These are phyloP conservation scores for Trichophyton rubrum DNA, from an alignment of 2,329 filamentous ascomycete genomes.

Conservation along the genomic window DNA sequence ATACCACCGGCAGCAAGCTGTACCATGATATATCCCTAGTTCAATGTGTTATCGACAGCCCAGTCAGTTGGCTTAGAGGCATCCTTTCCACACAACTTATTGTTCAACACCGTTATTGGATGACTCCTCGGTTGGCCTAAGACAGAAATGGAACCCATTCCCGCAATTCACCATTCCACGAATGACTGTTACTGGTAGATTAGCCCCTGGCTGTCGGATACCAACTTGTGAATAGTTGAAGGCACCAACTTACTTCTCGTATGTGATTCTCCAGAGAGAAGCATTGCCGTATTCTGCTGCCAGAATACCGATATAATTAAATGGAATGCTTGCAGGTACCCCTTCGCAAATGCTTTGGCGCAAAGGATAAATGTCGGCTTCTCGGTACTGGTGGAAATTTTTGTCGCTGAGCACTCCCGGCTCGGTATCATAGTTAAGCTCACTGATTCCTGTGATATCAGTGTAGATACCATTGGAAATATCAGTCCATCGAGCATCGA, in stretches of 20 bases:
- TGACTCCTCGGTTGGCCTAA: background rate
- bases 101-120: background rate
- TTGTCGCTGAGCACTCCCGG: constrained; percentile 68
- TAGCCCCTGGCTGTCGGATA: constrained; percentile 10
- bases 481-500: constrained; percentile 77
- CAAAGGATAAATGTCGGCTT: constrained; percentile 63
- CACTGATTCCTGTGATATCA: constrained; percentile 66
- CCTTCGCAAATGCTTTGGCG: constrained; percentile 63
- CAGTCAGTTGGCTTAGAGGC: background rate
- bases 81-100: background rate
- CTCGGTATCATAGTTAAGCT: constrained; percentile 46
- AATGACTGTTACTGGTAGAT: constrained; percentile 21
- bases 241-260: constrained; percentile 23
- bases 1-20: background rate
- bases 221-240: background rate
- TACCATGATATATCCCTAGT: background rate
- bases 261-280: constrained; percentile 25
- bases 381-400: constrained; percentile 61
- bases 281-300: constrained; percentile 28
- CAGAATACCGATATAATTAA: constrained; percentile 29
- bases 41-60: background rate
- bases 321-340: constrained; percentile 54
- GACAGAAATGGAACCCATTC: constrained; percentile 23
- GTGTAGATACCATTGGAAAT: constrained; percentile 63
- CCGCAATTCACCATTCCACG: constrained; percentile 23